Percentiles rank a stretch among this genome's conserved stretches.
Conservation (phyloP, 2,329 filamentous ascomycete species). For the Colletotrichum aenigma region DNA sequence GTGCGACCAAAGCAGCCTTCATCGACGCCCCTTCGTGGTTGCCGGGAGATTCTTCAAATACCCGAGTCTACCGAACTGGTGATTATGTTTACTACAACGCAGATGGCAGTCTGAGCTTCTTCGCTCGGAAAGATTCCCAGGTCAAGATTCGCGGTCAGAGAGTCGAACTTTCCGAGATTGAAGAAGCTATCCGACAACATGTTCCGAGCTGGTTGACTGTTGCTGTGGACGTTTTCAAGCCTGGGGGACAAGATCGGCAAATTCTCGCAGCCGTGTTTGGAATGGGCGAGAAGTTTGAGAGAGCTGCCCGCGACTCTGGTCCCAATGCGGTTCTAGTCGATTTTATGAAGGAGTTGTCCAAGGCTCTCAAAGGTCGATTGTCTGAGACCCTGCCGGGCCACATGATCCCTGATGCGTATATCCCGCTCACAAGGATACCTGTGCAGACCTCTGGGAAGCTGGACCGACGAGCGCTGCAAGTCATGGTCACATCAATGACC, state of each 20-base stretch:
- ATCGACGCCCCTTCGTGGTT: background rate
- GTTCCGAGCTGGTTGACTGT: background rate
- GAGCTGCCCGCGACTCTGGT: background rate
- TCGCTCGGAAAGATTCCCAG: slow-evolving; percentile 57
- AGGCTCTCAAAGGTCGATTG: background rate
- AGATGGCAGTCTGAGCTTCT: slow-evolving; percentile 44
- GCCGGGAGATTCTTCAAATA: background rate
- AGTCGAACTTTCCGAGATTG: slow-evolving; percentile 40
- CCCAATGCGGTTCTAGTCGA: background rate
- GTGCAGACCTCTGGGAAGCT: background rate
- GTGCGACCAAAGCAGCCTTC: background rate
- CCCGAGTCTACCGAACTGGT: slow-evolving; percentile 50
- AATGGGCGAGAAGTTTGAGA: background rate
- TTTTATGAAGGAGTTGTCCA: background rate
- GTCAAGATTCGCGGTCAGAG: slow-evolving; percentile 58
- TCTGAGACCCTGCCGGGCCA: background rate
- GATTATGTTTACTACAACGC: slow-evolving; percentile 48
- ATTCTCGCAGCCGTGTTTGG: background rate
- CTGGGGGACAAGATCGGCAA: background rate
- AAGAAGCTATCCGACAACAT: background rate
- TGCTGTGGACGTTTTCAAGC: slow-evolving; percentile 3
- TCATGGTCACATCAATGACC: background rate
- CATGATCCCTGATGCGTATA: background rate
- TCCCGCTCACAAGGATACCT: background rate
- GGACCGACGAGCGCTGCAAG: background rate